A percentile compares a stretch with the other conserved stretches of the same genome.
These are phyloP conservation scores for Aspergillus pseudotamarii DNA, from an alignment of 2,329 filamentous ascomycete species.

Conservation along the genomic window DNA sequence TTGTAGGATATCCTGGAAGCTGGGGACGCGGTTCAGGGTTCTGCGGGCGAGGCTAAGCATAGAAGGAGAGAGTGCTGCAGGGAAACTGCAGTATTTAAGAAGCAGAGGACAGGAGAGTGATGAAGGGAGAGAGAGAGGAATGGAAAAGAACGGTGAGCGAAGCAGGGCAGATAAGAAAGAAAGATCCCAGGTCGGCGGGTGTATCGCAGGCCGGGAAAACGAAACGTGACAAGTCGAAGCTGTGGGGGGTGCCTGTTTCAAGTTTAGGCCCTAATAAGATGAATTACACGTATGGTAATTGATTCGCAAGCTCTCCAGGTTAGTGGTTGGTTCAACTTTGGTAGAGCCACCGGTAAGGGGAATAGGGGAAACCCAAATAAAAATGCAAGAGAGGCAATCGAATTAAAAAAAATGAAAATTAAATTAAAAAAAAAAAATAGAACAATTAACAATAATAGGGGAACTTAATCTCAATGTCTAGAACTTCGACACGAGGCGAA, in stretches of 20 bases:
- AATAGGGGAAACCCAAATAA: slow-evolving; percentile 16
- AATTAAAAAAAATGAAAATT: neutral
- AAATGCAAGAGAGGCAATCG: neutral
- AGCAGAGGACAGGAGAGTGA: slow-evolving; percentile 20
- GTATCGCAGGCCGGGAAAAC: slow-evolving; percentile 25
- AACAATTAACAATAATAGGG: neutral
- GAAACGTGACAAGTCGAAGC: slow-evolving; percentile 28
- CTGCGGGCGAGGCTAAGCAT: slow-evolving; percentile 48
- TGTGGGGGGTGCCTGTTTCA: slow-evolving; percentile 40
- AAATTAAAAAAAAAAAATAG: neutral
- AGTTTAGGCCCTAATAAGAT: slow-evolving; percentile 31
- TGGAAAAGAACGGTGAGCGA: slow-evolving; percentile 25
- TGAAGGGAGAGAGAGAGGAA: slow-evolving; percentile 21
- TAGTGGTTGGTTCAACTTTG: slow-evolving; percentile 4
- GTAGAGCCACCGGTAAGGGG: slow-evolving; percentile 21
- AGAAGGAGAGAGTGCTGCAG: slow-evolving; percentile 38
- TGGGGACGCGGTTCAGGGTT: slow-evolving; percentile 47
- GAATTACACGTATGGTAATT: slow-evolving; percentile 3
- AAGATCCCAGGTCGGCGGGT: slow-evolving; percentile 7
- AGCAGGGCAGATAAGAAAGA: slow-evolving; percentile 28
- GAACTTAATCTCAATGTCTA: slow-evolving; percentile 3
- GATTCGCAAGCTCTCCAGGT: slow-evolving; percentile 2
- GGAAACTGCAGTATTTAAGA: slow-evolving; percentile 32
- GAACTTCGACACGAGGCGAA: slow-evolving; percentile 4
- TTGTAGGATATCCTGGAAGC: slow-evolving; percentile 50